Percentiles rank a stretch among this genome's conserved stretches.
Evolutionary conservation across 371 early-diverging fungal genomes (phyloP).

Genomic region (Mortierella sp.): DNA sequence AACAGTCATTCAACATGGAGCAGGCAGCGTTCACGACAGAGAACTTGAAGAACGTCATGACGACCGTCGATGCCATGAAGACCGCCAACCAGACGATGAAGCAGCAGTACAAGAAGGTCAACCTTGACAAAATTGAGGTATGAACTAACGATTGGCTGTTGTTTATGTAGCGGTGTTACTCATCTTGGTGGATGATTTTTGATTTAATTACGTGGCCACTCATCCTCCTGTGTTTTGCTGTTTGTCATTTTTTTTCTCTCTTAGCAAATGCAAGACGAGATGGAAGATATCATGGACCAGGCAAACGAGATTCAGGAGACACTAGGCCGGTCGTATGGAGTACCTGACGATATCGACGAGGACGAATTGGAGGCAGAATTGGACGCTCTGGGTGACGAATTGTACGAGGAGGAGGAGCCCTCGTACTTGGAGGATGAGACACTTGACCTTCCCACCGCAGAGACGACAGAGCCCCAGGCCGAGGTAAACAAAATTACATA

Average conservation of each 20-base stretch:
- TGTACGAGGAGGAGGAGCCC: constrained; percentile 87
- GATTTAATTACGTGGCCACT: neutral
- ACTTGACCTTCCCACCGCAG: constrained; percentile 66
- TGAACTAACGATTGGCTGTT: neutral
- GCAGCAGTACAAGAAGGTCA: constrained; percentile 93
- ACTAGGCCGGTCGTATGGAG: constrained; percentile 89
- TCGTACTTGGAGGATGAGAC: constrained; percentile 75
- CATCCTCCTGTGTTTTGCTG: neutral
- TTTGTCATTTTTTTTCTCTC: neutral
- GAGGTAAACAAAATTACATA: constrained; percentile 46
- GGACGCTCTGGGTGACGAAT: constrained; percentile 95
- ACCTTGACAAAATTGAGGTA: constrained; percentile 95
- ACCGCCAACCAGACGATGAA: constrained; percentile 93
- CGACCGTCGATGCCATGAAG: constrained; percentile 96
- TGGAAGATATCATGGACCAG: constrained; percentile 96
- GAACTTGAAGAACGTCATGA: constrained; percentile 93
- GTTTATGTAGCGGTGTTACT: neutral
- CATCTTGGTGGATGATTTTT: neutral
- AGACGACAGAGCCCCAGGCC: constrained; percentile 62
- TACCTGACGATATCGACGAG: constrained; percentile 97
- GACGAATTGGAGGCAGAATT: constrained; percentile 98
- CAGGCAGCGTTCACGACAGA: constrained; percentile 95
- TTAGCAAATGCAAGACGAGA: constrained; percentile 95
- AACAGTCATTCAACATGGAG: constrained; percentile 98
- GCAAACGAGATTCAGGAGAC: constrained; percentile 97